Evolutionary conservation across 148 eudicot species (phyloP), one percentile per base, ranked within the genome.

Genomic region (Camellia granthamiana): DNA sequence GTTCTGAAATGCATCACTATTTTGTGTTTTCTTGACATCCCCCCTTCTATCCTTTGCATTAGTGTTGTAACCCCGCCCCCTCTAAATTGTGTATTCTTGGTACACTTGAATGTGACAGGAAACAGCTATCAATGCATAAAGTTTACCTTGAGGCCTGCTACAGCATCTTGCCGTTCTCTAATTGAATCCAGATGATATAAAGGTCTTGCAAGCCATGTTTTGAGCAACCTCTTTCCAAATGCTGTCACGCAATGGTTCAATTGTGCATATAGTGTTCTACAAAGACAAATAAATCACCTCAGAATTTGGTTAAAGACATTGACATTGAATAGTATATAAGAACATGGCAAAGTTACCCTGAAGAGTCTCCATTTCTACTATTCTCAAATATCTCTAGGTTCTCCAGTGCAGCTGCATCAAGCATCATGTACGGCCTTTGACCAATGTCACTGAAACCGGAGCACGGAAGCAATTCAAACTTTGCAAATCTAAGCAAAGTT

Each of bases 321-420:
- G 64, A 62, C 30, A 44, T 6, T 19, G 54, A 74, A 44, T 0
- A 44, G 52, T 38, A 58, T 58, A 67, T 54, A 74, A 52, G 70
- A 83, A 60, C 6, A 78, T 30, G 75, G 42, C 62, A 83, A 47
- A 73, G 80, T 49, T 92, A 94, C 99, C 99, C 99, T n/a, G 92
- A 65, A 75, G 92, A 83, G 78, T 86, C 95, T 43, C 99, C 99
- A 84, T 94, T 88, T 84, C 79, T 86, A 79, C 86, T 89, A 82
- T 97, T 97, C 81, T 97, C 98, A 85, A 94, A 97, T 79, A 97
- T 88, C 87, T 97, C 99, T 79, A 97, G 88, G 84, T 92, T 97
- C 86, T 97, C 99, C 79, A 94, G 69, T 47, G 99, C 97, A 65
- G 98, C 87, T 46, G 99, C 94, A 88, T 97, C 98, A 77, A 97